Evolutionary conservation across 306 rosid species (phyloP), one percentile per base, ranked within the genome.

Genomic region (Inga leiocalycina): DNA sequence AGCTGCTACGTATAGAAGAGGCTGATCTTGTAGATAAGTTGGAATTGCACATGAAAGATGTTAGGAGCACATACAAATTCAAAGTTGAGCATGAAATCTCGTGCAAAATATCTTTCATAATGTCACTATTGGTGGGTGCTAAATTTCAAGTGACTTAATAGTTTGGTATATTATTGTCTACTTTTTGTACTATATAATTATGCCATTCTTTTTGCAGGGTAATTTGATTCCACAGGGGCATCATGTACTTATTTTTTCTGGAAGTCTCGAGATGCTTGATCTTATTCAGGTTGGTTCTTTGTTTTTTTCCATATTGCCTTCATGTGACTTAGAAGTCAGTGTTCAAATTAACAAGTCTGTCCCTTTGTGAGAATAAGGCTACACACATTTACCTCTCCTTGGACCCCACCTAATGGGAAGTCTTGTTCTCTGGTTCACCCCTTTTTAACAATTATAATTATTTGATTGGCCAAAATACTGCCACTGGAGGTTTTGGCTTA

Each of bases 41-140:
- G 83, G 98, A 97, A 7, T 92, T 81, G 95, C 89, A 87, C 83
- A 83, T 95, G 46, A 98, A 97, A 61, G 93, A 92, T 87, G 94
- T 91, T 74, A 91, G 91, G 56, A 97, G 91, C 70, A 78, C 84
- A 68, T 91, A 92, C 45, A 88, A 78, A 62, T 90, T 92, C 84
- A 87, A 86, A 71, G 94, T 87, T 49, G 48, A 44, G 12, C 48
- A 9, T 44, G 48, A 44, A 44, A 84, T 92, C 43, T 92, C 98
- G 4, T 95, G 98, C 96, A 95, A 95, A 86, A 91, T 93, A 81
- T 84, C 91, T 49, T 92, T 95, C 86, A 90, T 95, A 78, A 75
- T 93, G 91, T 88, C 98, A 22, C 86, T 95, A 81, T 77, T 95
- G 98, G 98, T 95, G 68, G 73, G 93, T 85, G 77, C 45, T 44